Conservation (phyloP, 805 yeast genomes). For the Wickerhamomyces queroliae region DNA sequence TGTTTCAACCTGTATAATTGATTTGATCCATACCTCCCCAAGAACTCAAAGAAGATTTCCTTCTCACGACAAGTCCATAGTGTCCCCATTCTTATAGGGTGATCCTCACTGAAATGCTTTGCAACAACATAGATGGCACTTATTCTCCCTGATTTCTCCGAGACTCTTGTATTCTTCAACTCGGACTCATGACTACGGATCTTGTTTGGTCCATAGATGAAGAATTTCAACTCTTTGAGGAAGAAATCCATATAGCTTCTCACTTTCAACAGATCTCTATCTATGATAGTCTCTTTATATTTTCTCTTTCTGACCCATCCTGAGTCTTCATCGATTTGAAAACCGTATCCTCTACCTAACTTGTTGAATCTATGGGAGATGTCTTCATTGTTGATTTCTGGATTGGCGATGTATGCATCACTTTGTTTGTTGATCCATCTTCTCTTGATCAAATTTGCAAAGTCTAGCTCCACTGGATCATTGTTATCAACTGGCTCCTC, state of each 20-base stretch:
- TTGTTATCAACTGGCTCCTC: not conserved
- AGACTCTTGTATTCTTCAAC: not conserved
- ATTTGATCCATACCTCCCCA: conserved; percentile 45
- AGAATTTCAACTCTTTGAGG: not conserved
- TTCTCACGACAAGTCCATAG: conserved; percentile 46
- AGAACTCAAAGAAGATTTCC: conserved; percentile 41
- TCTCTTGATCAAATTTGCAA: no score
- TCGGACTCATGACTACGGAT: no score
- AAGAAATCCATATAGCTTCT: not conserved
- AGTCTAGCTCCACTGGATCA: not conserved
- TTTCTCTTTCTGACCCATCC: not conserved
- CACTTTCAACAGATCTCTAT: no score
- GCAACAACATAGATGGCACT: not conserved
- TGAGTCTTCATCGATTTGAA: not conserved
- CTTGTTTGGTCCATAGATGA: not conserved
- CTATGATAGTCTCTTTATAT: no score
- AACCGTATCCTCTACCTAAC: not conserved
- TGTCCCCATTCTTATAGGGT: conserved; percentile 20
- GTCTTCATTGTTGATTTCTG: not conserved
- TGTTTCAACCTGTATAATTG: conserved; percentile 34
- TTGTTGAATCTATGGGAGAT: not conserved
- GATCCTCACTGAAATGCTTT: not conserved
- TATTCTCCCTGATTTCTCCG: not conserved
- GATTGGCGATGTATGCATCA: not conserved
- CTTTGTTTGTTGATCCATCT: not conserved